A percentile compares a stretch with the other conserved stretches of the same genome.
phyloP scores from a whole-genome alignment of 352 stramenopile species.

The Sclerospora graminicola region DNA sequence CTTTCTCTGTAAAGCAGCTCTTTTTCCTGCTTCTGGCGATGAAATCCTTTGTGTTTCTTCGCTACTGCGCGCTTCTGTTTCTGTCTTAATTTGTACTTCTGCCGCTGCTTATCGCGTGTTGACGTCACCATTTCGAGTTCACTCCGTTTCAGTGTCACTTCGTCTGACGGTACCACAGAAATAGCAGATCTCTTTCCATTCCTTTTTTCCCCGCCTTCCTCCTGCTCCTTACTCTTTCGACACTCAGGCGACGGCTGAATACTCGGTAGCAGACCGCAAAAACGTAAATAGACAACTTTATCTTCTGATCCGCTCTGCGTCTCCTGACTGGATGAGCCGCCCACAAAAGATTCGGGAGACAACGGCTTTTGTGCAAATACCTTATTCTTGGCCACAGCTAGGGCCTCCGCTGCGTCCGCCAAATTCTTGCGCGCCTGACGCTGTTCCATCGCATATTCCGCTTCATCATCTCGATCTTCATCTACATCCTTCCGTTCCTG shows the following conservation, averaged over 20 bases:
- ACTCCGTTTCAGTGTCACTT: conserved; percentile 1
- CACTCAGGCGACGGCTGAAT: conserved; percentile 9
- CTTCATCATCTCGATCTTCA: conserved; percentile 22
- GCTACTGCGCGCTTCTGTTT: conserved; percentile 12
- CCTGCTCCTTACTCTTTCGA: conserved; percentile 6
- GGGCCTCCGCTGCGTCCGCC: conserved; percentile 14
- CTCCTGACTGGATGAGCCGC: conserved; percentile 53
- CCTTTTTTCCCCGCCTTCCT: conserved; percentile 4
- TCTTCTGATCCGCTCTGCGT: conserved; percentile 63
- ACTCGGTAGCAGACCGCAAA: conserved; percentile 9
- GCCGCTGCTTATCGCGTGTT: conserved; percentile 11
- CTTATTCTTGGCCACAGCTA: conserved; percentile 13
- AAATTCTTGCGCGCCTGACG: conserved; percentile 31
- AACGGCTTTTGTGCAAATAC: not conserved
- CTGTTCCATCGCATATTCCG: conserved; percentile 37
- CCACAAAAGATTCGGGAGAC: conserved; percentile 10
- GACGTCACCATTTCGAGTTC: conserved; percentile 6
- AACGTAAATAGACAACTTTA: conserved; percentile 27
- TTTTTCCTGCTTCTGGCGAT: conserved; percentile 8
- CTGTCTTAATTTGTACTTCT: conserved; percentile 24
- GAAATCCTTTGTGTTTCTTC: conserved; percentile 13
- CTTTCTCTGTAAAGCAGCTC: conserved; percentile 4
- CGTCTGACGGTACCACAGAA: conserved; percentile 11
- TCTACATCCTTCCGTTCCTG: not conserved
- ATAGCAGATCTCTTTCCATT: conserved; percentile 4